These are phyloP conservation scores for Hymenoscyphus linearis DNA, from an alignment of 2,329 filamentous ascomycete genomes.

Conservation along the genomic window DNA sequence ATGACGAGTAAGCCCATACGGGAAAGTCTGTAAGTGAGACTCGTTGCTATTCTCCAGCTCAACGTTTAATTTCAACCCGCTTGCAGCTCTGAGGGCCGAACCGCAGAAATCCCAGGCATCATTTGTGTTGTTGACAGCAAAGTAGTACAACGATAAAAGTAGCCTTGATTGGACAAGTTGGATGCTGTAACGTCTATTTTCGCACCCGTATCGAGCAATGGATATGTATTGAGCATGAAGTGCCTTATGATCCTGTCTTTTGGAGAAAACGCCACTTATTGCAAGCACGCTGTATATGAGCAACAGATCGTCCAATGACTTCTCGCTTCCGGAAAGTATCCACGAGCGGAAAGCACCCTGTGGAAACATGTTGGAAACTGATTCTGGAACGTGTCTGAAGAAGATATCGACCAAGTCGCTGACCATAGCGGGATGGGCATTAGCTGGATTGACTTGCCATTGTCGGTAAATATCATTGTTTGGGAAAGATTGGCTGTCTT, in stretches of 20 bases:
- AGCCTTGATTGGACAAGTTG: constrained; percentile 63
- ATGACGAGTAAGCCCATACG: constrained; percentile 51
- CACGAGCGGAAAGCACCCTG: constrained; percentile 47
- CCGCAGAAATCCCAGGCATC: constrained; percentile 61
- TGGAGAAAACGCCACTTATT: constrained; percentile 50
- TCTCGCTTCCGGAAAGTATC: constrained; percentile 42
- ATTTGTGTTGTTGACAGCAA: constrained; percentile 52
- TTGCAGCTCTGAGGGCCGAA: constrained; percentile 54
- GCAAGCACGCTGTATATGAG: constrained; percentile 56
- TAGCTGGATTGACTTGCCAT: constrained; percentile 44
- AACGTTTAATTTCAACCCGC: constrained; percentile 56
- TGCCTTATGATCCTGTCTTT: constrained; percentile 38
- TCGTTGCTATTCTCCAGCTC: constrained; percentile 49
- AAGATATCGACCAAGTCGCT: constrained; percentile 49
- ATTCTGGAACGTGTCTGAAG: constrained; percentile 51
- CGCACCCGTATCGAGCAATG: constrained; percentile 53
- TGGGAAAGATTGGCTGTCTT: constrained; percentile 5
- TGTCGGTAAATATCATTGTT: constrained; percentile 22
- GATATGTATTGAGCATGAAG: constrained; percentile 44
- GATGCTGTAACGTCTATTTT: constrained; percentile 49
- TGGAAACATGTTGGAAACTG: constrained; percentile 52
- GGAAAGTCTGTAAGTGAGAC: constrained; percentile 37
- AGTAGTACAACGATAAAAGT: constrained; percentile 62
- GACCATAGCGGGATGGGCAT: constrained; percentile 43
- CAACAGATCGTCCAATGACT: constrained; percentile 51